These are phyloP conservation scores for Phytophthora vignae DNA, from an alignment of 352 stramenopile species.

Conservation along the genomic window DNA sequence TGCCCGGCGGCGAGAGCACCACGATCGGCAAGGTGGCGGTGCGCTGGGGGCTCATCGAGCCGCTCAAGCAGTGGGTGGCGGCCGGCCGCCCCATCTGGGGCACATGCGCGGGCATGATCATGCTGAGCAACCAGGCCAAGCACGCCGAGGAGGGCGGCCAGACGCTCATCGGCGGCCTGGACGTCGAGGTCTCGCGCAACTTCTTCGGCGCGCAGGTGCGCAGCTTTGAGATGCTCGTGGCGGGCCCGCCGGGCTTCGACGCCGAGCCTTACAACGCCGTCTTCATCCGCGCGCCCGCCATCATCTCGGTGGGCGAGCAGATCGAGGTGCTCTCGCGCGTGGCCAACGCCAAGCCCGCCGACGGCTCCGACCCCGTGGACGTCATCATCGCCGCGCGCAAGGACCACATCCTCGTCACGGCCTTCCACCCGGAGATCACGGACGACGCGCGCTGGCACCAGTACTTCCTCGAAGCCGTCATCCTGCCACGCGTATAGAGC, in stretches of 20 bases:
- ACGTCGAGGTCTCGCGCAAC: conserved; percentile 96
- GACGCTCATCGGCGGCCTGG: conserved; percentile 94
- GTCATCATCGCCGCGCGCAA: conserved; percentile 87
- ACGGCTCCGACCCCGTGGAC: conserved; percentile 80
- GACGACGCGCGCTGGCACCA: conserved; percentile 94
- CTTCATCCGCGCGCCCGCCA: conserved; percentile 97
- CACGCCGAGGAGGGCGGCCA: conserved; percentile 92
- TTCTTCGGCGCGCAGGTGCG: conserved; percentile 97
- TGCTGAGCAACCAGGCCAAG: conserved; percentile 88
- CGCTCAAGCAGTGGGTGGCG: conserved; percentile 82
- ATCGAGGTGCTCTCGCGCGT: conserved; percentile 94
- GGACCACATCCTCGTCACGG: conserved; percentile 94
- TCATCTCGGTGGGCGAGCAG: conserved; percentile 90
- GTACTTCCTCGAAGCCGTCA: conserved; percentile 92
- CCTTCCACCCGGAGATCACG: conserved; percentile 97
- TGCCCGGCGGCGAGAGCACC: conserved; percentile 96
- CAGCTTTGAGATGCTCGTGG: conserved; percentile 75
- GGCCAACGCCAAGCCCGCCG: conserved; percentile 67
- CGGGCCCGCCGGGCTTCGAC: conserved; percentile 65
- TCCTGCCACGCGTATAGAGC: conserved; percentile 57
- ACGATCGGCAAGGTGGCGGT: conserved; percentile 95
- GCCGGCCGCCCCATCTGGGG: conserved; percentile 92
- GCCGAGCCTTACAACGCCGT: conserved; percentile 91
- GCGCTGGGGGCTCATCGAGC: conserved; percentile 80
- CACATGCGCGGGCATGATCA: conserved; percentile 98